Base-by-base conservation (phyloP, 2,329 filamentous ascomycete genomes). In the Aspergillus tubingensis region DNA sequence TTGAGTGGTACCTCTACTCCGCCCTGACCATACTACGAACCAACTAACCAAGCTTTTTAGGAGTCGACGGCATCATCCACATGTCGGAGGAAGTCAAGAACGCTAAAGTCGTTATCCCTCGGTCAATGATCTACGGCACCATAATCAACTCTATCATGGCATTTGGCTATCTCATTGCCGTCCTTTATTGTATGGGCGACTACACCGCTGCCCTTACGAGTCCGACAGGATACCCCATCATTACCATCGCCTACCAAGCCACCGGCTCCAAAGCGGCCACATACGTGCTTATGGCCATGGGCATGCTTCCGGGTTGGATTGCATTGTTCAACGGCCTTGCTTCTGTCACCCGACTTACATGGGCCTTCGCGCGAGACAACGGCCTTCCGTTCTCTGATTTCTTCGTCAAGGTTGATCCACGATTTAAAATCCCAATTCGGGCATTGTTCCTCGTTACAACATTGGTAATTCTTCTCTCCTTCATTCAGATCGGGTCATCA, bases 21-120 rank as follows among this genome's bases (percentile, higher is more conserved):
- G 17, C 21, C 17, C 10, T 3, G 6, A 8, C 3, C 5, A n/a
- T 7, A 11, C 8, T 6, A 23, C 3, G 19, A 32, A 25, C 3
- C 27, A 36, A 25, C 25, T 49, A 49, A 39, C 23, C 39, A 27
- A 50, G 1, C 3, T 6, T 2, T 5, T 13, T 57, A 70, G 70
- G 68, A 3, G 61, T 69, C 41, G 69, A 73, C 48, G 68, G 66
- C 7, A 62, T 65, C 15, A 62, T 65, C 7, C 71, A 78, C 60
- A 77, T 82, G 67, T 76, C 80, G 0, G 81, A 83, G 66, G 82
- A 83, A 67, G 77, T 83, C 36, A 72, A 77, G 49, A 75, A 82
- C 25, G 78, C 82, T 3, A 75, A 77, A 6, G 63, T 76, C 5
- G 78, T 78, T 30, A 76, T 83, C 3, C 82, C 81, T 0, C 68